Percentiles rank a stretch among this genome's conserved stretches.
Evolutionary conservation across 192 early-diverging fungal genomes (phyloP).

Genomic region (Backusella tuberculispora): DNA sequence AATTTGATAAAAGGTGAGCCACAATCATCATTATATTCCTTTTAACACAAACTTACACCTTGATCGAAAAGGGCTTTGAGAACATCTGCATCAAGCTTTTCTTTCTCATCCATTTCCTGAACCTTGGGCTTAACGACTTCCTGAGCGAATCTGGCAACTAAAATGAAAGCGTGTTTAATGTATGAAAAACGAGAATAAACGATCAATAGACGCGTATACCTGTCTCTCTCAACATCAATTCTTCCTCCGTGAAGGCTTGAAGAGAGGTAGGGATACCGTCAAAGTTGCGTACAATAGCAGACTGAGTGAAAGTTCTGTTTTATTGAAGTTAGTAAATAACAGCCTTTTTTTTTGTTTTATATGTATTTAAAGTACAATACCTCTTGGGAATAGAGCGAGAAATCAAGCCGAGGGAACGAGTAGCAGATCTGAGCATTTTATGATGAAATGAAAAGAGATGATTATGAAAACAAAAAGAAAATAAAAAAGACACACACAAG

Average conservation of each 20-base stretch:
- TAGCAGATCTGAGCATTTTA: slow-evolving; percentile 26
- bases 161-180: not conserved
- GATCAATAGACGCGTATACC: slow-evolving; percentile 43
- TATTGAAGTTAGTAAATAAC: not conserved
- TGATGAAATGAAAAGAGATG: not conserved
- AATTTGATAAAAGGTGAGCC: not conserved
- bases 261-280: slow-evolving; percentile 61
- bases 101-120: slow-evolving; percentile 88
- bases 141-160: slow-evolving; percentile 84
- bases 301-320: slow-evolving; percentile 53
- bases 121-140: slow-evolving; percentile 87
- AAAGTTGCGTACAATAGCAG: slow-evolving; percentile 45
- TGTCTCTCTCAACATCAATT: slow-evolving; percentile 80
- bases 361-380: not conserved
- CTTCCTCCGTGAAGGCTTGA: slow-evolving; percentile 85
- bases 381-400: slow-evolving; percentile 35
- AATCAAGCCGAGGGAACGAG: slow-evolving; percentile 22
- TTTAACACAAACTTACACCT: slow-evolving; percentile 61
- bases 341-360: not conserved
- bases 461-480: not conserved
- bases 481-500: not conserved
- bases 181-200: not conserved
- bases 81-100: slow-evolving; percentile 78
- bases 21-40: not conserved
- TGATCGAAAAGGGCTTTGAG: slow-evolving; percentile 87